phyloP scores from a whole-genome alignment of 2,329 filamentous ascomycete species.

The Myriangium duriaei region DNA sequence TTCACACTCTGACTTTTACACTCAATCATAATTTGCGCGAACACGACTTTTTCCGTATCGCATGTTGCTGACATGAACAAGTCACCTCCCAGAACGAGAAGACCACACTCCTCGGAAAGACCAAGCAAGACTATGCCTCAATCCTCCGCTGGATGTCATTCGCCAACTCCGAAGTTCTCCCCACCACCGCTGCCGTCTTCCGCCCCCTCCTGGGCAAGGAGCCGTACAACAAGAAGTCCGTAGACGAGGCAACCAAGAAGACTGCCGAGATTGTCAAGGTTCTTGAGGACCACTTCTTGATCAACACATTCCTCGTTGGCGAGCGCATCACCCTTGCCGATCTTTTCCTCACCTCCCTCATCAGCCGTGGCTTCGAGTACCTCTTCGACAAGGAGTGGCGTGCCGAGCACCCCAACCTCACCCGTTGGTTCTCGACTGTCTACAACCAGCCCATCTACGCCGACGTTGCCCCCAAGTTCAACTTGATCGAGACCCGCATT shows the following conservation, averaged over 20 bases:
- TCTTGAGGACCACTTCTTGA: slow-evolving; percentile 74
- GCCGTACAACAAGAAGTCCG: slow-evolving; percentile 95
- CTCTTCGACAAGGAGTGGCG: slow-evolving; percentile 91
- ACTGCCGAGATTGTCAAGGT: slow-evolving; percentile 56
- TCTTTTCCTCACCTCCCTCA: slow-evolving; percentile 66
- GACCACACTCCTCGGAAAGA: slow-evolving; percentile 98
- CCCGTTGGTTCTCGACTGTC: slow-evolving; percentile 91
- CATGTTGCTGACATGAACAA: slow-evolving; percentile 28
- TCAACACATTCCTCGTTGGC: slow-evolving; percentile 94
- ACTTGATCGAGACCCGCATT: slow-evolving; percentile 69
- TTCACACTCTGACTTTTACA: slow-evolving; percentile 62
- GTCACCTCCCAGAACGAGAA: slow-evolving; percentile 99
- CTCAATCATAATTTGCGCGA: too few relatives aligned
- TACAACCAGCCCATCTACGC: slow-evolving; percentile 87
- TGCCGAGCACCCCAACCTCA: slow-evolving; percentile 65
- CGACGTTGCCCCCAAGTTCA: slow-evolving; percentile 60
- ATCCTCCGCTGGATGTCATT: slow-evolving; percentile 98
- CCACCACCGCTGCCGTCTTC: slow-evolving; percentile 67
- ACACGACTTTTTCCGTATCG: slow-evolving; percentile 7
- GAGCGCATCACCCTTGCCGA: slow-evolving; percentile 97
- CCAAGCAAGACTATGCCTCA: slow-evolving; percentile 98
- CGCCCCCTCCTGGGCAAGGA: slow-evolving; percentile 68
- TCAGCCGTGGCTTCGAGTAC: slow-evolving; percentile 80
- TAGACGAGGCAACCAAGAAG: slow-evolving; percentile 65
- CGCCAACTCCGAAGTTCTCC: slow-evolving; percentile 78